Evolutionary conservation across 176 grass and related monocot genomes (phyloP), one percentile per base, ranked within the genome.

Genomic region (Dendrocalamus sinicus): DNA sequence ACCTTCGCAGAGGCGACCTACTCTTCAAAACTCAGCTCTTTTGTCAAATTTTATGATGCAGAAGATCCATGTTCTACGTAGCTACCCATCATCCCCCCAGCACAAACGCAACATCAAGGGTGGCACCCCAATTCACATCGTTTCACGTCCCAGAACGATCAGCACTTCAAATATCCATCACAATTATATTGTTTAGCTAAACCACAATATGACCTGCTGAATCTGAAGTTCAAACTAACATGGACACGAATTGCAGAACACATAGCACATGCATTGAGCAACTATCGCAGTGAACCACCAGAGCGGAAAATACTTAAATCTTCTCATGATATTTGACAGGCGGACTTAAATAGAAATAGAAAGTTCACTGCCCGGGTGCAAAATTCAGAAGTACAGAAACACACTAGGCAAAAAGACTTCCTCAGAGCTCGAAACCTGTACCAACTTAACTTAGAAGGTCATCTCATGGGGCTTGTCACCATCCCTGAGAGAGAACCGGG

Each of bases 381-480:
- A 88, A 85, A 84, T 76, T 72, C 70, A 81, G 75, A 40, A 77
- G 64, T 64, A 77, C 73, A 71, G 24, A 67, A 66, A 37, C 85
- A 91, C 72, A 43, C 68, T 81, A 87, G 62, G 71, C 77, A 85
- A 85, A 78, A 85, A 43, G 24, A 77, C 46, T 85, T 85, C 70
- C 53, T 85, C 54, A 53, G 19, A 62, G 76, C 46, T 32, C 39
- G 23, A 54, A 85, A 60, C 39, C 60, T 37, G 75, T 7, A 50
- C 1, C n/a, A 63, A 57, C 50, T 44, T 44, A 80, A 67, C 80
- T 89, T 91, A 98, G 87, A 98, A 98, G 77, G 77, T 75, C 78
- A 98, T 94, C 88, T 95, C 93, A 73, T 98, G 95, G 48, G 95
- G 95, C 75, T 98, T 98, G 78, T 95, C 94, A 68, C 95, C 91